A percentile compares a stretch with the other conserved stretches of the same genome.
These are phyloP conservation scores for Beauveria rudraprayagi DNA, from an alignment of 2,329 filamentous ascomycete genomes.

Conservation along the genomic window DNA sequence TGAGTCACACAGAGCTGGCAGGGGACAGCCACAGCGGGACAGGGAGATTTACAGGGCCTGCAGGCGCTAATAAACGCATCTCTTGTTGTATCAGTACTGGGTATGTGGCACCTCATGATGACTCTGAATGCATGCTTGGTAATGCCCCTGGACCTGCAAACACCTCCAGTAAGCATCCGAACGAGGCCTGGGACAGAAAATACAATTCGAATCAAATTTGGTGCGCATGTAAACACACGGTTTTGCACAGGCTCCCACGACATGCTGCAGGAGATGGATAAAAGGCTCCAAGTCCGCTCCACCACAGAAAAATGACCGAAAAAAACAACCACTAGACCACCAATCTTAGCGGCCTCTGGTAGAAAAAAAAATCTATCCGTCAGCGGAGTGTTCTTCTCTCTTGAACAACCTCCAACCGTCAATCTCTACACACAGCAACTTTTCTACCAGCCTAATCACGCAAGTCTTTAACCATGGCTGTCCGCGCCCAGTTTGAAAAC, in stretches of 20 bases:
- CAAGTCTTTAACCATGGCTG: conserved; percentile 45
- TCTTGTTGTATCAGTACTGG: not conserved
- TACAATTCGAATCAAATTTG: not conserved
- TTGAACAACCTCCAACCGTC: conserved; percentile 8
- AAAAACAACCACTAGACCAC: not conserved
- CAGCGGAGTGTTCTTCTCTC: conserved; percentile 4
- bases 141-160: not conserved
- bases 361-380: conserved; percentile 8
- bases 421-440: not conserved
- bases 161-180: not conserved
- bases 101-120: not conserved
- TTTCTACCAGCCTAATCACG: not conserved
- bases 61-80: not conserved
- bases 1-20: conserved; percentile 1
- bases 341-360: not conserved
- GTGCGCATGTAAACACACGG: not conserved
- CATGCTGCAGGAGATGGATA: not conserved
- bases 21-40: not conserved
- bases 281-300: not conserved
- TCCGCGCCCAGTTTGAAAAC: conserved; percentile 75
- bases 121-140: not conserved
- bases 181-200: not conserved
- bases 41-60: not conserved
- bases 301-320: conserved; percentile 1
- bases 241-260: not conserved